phyloP scores from a whole-genome alignment of 306 rosid genomes.

The Phaseolus lunatus region DNA sequence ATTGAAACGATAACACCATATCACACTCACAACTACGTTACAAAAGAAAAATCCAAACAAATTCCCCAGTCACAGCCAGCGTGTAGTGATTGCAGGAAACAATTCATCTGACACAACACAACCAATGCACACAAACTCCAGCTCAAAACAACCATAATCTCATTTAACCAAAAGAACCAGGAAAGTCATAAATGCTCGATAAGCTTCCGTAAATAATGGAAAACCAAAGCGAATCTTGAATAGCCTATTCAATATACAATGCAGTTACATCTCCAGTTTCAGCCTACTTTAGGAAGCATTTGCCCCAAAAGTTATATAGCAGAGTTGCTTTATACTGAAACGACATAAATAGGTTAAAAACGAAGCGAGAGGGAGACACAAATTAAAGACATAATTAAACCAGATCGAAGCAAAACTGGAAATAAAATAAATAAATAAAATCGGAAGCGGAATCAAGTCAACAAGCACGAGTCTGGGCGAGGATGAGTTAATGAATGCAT shows the following conservation, averaged over 20 bases:
- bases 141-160: background rate
- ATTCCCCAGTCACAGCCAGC: background rate
- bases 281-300: conserved; percentile 44
- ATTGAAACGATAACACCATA: conserved; percentile 22
- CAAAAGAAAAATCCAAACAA: conserved; percentile 5
- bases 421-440: background rate
- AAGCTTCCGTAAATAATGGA: conserved; percentile 11
- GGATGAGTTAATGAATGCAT: background rate
- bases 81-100: background rate
- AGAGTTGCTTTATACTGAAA: background rate
- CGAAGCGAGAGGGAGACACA: background rate
- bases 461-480: background rate
- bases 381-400: background rate
- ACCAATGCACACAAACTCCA: conserved; percentile 7
- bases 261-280: conserved; percentile 47
- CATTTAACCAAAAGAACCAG: background rate
- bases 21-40: conserved; percentile 10
- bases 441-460: conserved; percentile 1
- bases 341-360: conserved; percentile 23
- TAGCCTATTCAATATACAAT: conserved; percentile 39
- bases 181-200: background rate
- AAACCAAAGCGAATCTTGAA: conserved; percentile 14
- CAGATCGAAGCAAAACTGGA: conserved; percentile 32
- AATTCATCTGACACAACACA: background rate
- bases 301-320: background rate